Conservation (phyloP, 164 flowering plant genomes). For the Piper longum region DNA sequence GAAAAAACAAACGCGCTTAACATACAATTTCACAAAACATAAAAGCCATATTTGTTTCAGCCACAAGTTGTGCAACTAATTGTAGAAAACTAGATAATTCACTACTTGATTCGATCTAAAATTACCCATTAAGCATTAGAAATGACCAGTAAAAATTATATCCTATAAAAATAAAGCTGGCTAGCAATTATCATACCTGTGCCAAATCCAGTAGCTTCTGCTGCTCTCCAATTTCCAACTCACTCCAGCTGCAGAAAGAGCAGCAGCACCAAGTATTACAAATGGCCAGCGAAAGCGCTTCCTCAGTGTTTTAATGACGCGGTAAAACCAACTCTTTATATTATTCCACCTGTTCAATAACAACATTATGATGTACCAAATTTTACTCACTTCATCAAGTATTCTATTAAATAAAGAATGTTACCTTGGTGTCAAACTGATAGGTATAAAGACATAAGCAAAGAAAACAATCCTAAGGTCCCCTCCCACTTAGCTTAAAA, state of each 20-base stretch:
- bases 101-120: too few species aligned
- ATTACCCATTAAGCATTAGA: too few species aligned
- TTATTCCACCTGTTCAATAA: constrained; percentile 34
- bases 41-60: too few species aligned
- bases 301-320: constrained; percentile 33
- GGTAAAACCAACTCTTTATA: constrained; percentile 27
- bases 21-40: too few species aligned
- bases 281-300: constrained; percentile 67
- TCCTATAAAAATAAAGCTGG: neutral
- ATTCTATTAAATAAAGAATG: too few species aligned
- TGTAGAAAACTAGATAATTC: too few species aligned
- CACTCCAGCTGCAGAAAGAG: constrained; percentile 57
- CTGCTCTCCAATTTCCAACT: constrained; percentile 69
- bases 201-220: constrained; percentile 93
- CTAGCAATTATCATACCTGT: constrained; percentile 41
- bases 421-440: too few species aligned
- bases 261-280: constrained; percentile 40
- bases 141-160: too few species aligned
- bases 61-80: too few species aligned
- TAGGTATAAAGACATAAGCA: too few species aligned
- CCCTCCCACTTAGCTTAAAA: neutral
- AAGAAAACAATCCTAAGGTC: too few species aligned
- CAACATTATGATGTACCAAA: neutral
- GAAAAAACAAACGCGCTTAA: too few species aligned
- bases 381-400: neutral